Base-by-base conservation (phyloP, 2,329 filamentous ascomycete genomes). In the Diaporthe citri region DNA sequence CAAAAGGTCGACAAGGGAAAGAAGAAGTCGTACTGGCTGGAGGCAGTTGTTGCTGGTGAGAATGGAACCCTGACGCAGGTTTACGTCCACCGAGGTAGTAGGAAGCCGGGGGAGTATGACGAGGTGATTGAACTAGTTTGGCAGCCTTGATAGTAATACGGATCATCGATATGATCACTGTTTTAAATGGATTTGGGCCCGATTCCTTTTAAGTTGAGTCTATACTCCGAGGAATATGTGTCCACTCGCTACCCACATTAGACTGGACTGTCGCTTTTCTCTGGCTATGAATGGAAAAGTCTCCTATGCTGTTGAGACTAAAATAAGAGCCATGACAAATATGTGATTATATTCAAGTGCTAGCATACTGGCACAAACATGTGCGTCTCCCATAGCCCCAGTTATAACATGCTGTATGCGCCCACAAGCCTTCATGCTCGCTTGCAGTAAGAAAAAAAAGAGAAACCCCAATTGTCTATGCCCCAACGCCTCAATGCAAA, bases 11-110 rank as follows among this genome's bases (percentile, higher is more conserved):
- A 79, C 1, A 76, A 78, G 15, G 80, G 81, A 1, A 80, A 85
- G 62, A 92, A 92, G 83, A 86, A 88, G 80, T 89, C 86, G 67
- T 91, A 88, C 75, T 79, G 80, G n/a, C 80, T 92, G 8, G 80
- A 83, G 22, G 86, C 88, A 55, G 85, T 86, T 0, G 82, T 86
- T 36, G 76, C 84, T 46, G 64, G 28, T 34, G 82, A 80, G 5
- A 76, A 81, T 17, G 85, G 85, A 39, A 82, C 82, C 57, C 82
- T 91, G 12, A 85, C 85, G 17, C 90, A 92, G 79, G 83, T 89
- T 59, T 92, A 91, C 43, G 39, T 91, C 8, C 84, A 86, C 76
- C 83, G 84, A 28, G 85, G 86, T 28, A 77, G 83, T 31, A 80
- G 82, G 41, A 76, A 31, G 3, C 25, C 81, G 5, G 79, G 79